These are phyloP conservation scores for Exophiala dermatitidis DNA, from an alignment of 2,329 filamentous ascomycete species.

Conservation along the genomic window DNA sequence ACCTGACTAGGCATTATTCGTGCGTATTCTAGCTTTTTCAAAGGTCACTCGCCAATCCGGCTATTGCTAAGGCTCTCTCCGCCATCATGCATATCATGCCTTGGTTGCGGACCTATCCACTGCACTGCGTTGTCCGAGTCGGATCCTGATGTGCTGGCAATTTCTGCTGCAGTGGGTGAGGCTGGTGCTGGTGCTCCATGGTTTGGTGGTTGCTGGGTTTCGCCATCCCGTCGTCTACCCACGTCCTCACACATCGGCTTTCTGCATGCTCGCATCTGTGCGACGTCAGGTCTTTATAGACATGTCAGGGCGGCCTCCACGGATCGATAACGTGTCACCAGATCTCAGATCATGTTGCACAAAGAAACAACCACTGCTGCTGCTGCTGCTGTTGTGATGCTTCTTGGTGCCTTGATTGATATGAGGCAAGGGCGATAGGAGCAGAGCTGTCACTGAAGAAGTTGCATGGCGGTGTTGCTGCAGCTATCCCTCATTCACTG, in stretches of 20 bases:
- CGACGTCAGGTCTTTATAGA: constrained; percentile 19
- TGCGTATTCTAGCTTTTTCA: constrained; percentile 9
- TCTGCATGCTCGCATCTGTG: constrained; percentile 15
- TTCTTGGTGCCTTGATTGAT: constrained; percentile 18
- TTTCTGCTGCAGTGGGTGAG: constrained; percentile 14
- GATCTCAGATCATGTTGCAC: constrained; percentile 24
- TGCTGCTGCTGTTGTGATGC: constrained; percentile 2
- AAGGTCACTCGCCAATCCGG: constrained; percentile 4
- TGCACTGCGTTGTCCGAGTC: constrained; percentile 12
- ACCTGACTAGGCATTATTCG: constrained; percentile 8
- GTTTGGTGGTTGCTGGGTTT: constrained; percentile 17
- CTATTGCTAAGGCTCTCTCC: constrained; percentile 13
- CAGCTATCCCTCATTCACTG: constrained; percentile 17
- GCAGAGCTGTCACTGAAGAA: constrained; percentile 11
- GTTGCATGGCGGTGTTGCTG: constrained; percentile 17
- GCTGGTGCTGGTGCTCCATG: constrained; percentile 10
- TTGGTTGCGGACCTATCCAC: constrained; percentile 15
- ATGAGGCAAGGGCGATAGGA: constrained; percentile 18
- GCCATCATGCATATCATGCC: constrained; percentile 24
- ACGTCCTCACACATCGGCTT: constrained; percentile 17
- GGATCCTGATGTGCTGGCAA: constrained; percentile 23
- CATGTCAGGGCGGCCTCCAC: constrained; percentile 18
- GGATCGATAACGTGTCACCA: constrained; percentile 22
- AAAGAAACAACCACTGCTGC: constrained; percentile 9
- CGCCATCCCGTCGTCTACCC: constrained; percentile 19